Conservation (phyloP, 495 filamentous ascomycete species). For the Neurospora sp. region DNA sequence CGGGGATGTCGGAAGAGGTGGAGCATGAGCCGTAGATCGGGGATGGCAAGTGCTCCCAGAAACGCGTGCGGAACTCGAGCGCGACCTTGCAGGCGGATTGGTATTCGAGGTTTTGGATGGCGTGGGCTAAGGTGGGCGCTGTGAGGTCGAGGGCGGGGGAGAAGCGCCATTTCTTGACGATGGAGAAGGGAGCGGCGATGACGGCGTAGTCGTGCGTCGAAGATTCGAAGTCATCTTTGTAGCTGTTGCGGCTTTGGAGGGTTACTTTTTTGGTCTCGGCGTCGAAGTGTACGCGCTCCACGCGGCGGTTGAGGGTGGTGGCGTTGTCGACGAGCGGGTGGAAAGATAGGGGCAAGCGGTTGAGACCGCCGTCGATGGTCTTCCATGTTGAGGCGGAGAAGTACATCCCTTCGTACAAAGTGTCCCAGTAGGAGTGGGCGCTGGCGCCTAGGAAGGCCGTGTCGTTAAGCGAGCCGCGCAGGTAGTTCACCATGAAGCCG, state of each 20-base stretch:
- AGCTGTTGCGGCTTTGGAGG: slow-evolving; percentile 37
- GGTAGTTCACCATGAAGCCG: slow-evolving; percentile 48
- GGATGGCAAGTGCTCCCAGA: slow-evolving; percentile 54
- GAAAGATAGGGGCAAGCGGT: slow-evolving; percentile 51
- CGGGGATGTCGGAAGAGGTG: slow-evolving; percentile 43
- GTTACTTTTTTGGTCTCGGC: slow-evolving; percentile 30
- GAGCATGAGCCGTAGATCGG: slow-evolving; percentile 57
- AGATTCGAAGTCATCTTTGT: slow-evolving; percentile 29
- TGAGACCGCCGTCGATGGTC: slow-evolving; percentile 55
- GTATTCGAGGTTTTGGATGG: slow-evolving; percentile 52
- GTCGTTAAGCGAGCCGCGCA: slow-evolving; percentile 43
- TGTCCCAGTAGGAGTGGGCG: slow-evolving; percentile 24
- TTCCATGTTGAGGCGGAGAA: slow-evolving; percentile 49
- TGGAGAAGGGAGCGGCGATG: slow-evolving; percentile 51
- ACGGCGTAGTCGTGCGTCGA: slow-evolving; percentile 55
- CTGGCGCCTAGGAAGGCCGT: slow-evolving; percentile 35
- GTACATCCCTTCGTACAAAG: slow-evolving; percentile 43
- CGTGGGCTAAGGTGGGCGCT: slow-evolving; percentile 33
- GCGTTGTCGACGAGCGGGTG: slow-evolving; percentile 45
- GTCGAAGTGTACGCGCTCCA: slow-evolving; percentile 37
- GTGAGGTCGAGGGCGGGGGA: slow-evolving; percentile 25
- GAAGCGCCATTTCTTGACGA: slow-evolving; percentile 43
- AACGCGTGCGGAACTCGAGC: slow-evolving; percentile 51
- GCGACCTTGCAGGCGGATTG: slow-evolving; percentile 52
- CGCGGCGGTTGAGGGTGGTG: slow-evolving; percentile 42